A percentile compares a stretch with the other conserved stretches of the same genome.
These are phyloP conservation scores for Tolypocladium inflatum DNA, from an alignment of 2,329 filamentous ascomycete species.

Conservation along the genomic window DNA sequence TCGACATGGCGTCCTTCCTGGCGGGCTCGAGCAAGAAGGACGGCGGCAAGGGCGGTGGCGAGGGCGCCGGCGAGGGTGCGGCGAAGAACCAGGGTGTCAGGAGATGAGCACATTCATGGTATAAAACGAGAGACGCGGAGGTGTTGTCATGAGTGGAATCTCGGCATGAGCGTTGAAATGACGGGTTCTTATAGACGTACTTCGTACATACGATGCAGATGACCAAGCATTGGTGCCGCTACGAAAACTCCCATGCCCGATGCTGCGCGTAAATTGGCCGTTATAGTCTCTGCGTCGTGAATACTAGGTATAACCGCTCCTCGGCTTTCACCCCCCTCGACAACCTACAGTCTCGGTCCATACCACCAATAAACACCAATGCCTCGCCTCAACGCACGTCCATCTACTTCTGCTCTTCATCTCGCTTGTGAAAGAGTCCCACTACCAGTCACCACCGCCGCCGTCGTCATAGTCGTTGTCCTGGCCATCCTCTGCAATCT, in stretches of 20 bases:
- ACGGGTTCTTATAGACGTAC: neutral
- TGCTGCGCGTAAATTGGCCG: neutral
- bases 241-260: neutral
- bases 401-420: too few relatives aligned
- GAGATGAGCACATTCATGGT: constrained; percentile 11
- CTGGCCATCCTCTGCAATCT: constrained; percentile 17
- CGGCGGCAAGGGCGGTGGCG: constrained; percentile 3
- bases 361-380: neutral
- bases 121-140: neutral
- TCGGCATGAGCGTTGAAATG: neutral
- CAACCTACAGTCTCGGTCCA: neutral
- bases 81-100: constrained; percentile 32
- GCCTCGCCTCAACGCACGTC: neutral
- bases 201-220: neutral
- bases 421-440: neutral
- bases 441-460: constrained; percentile 6
- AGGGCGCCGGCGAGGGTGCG: constrained; percentile 12
- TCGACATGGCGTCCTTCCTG: constrained; percentile 56
- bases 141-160: neutral
- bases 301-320: neutral
- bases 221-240: neutral
- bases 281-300: neutral
- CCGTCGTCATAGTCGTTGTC: constrained; percentile 18
- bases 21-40: constrained; percentile 43
- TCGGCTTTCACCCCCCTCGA: neutral